Evolutionary conservation across 441 rosid species (phyloP).

Genomic region (Erodium moschatum): DNA sequence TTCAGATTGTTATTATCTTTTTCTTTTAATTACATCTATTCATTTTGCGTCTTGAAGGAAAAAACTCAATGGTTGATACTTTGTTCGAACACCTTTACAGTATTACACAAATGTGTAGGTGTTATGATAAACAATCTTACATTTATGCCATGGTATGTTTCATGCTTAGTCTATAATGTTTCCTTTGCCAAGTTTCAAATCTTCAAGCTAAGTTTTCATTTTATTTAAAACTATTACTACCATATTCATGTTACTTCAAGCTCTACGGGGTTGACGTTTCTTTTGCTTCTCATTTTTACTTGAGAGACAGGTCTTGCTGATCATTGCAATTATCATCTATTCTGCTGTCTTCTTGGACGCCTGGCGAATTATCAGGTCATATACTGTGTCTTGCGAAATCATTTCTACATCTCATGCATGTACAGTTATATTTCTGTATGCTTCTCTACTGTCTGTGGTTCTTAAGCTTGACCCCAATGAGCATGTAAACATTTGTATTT

Average conservation of each 20-base stretch:
- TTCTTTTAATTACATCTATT: too few relatives aligned
- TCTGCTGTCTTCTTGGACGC: slow-evolving; percentile 95
- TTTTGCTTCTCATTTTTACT: background rate
- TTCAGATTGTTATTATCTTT: too few relatives aligned
- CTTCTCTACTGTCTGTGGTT: slow-evolving; percentile 7
- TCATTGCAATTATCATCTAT: slow-evolving; percentile 97
- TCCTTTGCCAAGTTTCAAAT: too few relatives aligned
- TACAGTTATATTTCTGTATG: background rate
- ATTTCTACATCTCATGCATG: background rate
- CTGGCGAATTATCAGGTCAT: slow-evolving; percentile 89
- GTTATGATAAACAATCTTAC: too few relatives aligned
- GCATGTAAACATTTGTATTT: slow-evolving; percentile 4
- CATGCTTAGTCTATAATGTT: too few relatives aligned
- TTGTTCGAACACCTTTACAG: too few relatives aligned
- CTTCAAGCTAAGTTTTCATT: too few relatives aligned
- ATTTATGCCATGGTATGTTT: too few relatives aligned
- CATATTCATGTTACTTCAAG: background rate
- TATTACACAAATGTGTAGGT: too few relatives aligned
- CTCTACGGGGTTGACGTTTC: too few relatives aligned
- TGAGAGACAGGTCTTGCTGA: slow-evolving; percentile 72
- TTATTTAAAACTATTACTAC: background rate
- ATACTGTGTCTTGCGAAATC: slow-evolving; percentile 1
- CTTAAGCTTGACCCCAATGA: background rate
- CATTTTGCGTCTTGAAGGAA: too few relatives aligned
- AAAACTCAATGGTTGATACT: too few relatives aligned